Base-by-base conservation (phyloP, 805 yeast genomes). In the Candida berthetii region DNA sequence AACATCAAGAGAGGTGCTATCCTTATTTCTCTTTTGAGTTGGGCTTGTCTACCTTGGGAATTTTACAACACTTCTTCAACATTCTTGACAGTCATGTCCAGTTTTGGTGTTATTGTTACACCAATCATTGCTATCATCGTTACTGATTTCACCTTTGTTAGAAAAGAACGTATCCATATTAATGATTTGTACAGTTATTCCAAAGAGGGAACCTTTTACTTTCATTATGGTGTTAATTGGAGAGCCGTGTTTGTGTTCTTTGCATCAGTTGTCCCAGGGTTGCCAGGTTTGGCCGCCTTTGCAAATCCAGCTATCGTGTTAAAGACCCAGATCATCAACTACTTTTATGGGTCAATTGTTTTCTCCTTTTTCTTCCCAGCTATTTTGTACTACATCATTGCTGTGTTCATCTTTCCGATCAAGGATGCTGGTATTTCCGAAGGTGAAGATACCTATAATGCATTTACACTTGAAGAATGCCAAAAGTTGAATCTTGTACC, bases 21-120 rank as follows among this genome's bases (percentile, higher is more conserved):
- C 11, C 37, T 61, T 27, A 56, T 58, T 7, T 62, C 66, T 18
- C 39, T 64, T 16, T 35, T 65, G 3, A 59, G 64, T 17, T 65
- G 69, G 69, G 60, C 54, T 28, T 60, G 58, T 35, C 66, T 62
- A 42, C 71, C 71, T 3, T 66, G 70, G 71, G 52, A 50, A 7
- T 63, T 65, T 39, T 65, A 62, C 54, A 63, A 62, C 43, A 62
- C 65, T 8, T 55, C 68, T 2, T 59, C 66, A 2, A 53, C 59
- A 1, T 65, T 65, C 39, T 46, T 61, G 14, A 51, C 60, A 19
- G 69, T 64, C 7, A 65, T 65, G 66, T 53, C 63, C 34, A 59
- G 68, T n/a, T 64, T 64, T 45, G 62, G 66, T 35, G 57, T 64
- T 27, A 53, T 66, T 43, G 61, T 63, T 13, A 59, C 68, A 7